Evolutionary conservation across 352 stramenopile species (phyloP).

Genomic region (Phytopythium helicoides): DNA sequence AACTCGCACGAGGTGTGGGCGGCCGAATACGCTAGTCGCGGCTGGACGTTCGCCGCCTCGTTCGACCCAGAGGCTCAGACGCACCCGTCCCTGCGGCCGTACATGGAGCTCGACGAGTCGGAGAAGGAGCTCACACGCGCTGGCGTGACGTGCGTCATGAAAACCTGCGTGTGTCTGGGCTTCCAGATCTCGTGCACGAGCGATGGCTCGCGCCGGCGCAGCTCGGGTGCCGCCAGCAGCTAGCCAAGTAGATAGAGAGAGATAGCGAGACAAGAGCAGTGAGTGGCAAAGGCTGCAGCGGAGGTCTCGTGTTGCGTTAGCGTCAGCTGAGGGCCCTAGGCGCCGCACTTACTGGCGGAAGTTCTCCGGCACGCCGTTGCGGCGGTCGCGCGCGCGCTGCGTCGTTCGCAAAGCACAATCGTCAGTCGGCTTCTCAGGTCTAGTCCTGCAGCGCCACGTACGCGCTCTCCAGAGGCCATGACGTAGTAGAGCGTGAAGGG

Average conservation of each 20-base stretch:
- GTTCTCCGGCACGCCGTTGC: constrained; percentile 47
- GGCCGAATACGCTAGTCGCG: constrained; percentile 31
- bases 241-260: not conserved
- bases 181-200: constrained; percentile 39
- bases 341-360: constrained; percentile 44
- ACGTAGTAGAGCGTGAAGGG: constrained; percentile 68
- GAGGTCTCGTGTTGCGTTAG: no score
- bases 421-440: no score
- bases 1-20: constrained; percentile 77
- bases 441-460: constrained; percentile 30
- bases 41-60: constrained; percentile 31
- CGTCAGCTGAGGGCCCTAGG: no score
- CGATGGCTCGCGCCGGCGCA: not conserved
- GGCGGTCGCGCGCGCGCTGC: constrained; percentile 41
- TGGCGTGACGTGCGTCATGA: constrained; percentile 46
- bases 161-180: constrained; percentile 49
- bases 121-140: constrained; percentile 50
- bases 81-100: constrained; percentile 59
- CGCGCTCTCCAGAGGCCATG: constrained; percentile 50
- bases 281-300: not conserved
- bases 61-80: constrained; percentile 43
- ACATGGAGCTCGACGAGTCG: constrained; percentile 50
- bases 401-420: no score
- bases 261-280: not conserved
- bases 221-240: not conserved